A percentile compares a stretch with the other conserved stretches of the same genome.
Evolutionary conservation across 441 rosid genomes (phyloP).

Genomic region (Monsonia emarginata): DNA sequence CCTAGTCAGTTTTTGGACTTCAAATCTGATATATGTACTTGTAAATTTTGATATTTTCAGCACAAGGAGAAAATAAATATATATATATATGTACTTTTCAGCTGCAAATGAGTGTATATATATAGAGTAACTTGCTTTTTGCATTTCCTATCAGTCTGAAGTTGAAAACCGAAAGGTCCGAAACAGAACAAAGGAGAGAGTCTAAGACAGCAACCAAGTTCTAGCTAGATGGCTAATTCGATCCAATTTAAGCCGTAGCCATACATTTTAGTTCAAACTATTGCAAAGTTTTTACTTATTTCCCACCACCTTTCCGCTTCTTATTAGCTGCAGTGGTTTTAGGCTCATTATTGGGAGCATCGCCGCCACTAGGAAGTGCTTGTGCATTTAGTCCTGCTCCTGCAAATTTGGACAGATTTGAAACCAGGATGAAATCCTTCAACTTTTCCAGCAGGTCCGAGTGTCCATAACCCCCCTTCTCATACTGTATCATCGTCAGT

Average conservation of each 20-base stretch:
- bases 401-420: constrained; percentile 21
- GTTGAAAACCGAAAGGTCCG: too few species aligned
- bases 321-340: neutral
- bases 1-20: neutral
- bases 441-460: constrained; percentile 30
- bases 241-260: too few species aligned
- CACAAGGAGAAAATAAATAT: neutral
- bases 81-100: too few species aligned
- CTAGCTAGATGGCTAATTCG: too few species aligned
- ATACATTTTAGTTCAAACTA: too few species aligned
- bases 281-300: too few species aligned
- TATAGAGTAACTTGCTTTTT: too few species aligned
- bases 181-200: too few species aligned
- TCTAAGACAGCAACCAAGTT: too few species aligned
- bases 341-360: constrained; percentile 7
- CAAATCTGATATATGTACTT: neutral
- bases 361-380: neutral
- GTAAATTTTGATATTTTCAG: neutral
- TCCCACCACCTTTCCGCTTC: neutral
- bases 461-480: constrained; percentile 21
- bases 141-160: too few species aligned
- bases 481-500: constrained; percentile 33
- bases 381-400: constrained; percentile 15
- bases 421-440: constrained; percentile 28
- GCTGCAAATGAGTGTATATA: neutral